Base-by-base conservation (phyloP, 1,284 basidiomycete genomes). In the Anthracocystis panici-leucophaei region DNA sequence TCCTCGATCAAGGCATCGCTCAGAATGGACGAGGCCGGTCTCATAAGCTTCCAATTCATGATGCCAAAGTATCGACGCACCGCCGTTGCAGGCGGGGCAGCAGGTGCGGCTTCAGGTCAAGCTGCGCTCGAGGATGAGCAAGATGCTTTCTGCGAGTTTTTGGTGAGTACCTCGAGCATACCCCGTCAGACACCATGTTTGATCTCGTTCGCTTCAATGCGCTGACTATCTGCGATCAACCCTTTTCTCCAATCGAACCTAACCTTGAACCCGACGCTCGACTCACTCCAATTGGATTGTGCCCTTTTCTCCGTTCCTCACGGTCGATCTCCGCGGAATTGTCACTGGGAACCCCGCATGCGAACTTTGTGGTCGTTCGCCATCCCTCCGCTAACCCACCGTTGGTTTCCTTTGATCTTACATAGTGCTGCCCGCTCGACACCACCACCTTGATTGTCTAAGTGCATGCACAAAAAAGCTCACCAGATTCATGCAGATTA, bases 31-130 rank as follows among this genome's bases (percentile, higher is more conserved):
- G 65, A 76, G n/a, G 60, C 65, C 1, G 81, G 80, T 5, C 66
- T 82, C 44, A 72, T 80, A 11, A 81, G 80, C 58, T 67, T 79
- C 23, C 81, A 82, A 45, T 82, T 81, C 51, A 77, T 81, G 76
- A 76, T 82, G 58, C 74, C 80, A 46, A 72, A 69, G 35, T 71
- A 74, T 49, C 68, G 71, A 55, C 67, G 64, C 16, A 25, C 44
- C 3, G 49, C 56, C 10, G 44, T 52, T 20, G 23, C 49, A n/a
- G 60, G 42, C 11, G 45, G 51, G 8, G 45, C 23, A 14, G 42
- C 29, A 21, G 35, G 45, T 10, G 23, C 59, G 31, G 67, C 60
- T 11, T 65, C 68, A n/a, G 58, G 52, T 20, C 75, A 74, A 16
- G 58, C 62, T 41, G 49, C 53, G 16, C 50, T 64, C 50, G 75